Conservation (phyloP, 148 eudicot species). For the Bassia scoparia region DNA sequence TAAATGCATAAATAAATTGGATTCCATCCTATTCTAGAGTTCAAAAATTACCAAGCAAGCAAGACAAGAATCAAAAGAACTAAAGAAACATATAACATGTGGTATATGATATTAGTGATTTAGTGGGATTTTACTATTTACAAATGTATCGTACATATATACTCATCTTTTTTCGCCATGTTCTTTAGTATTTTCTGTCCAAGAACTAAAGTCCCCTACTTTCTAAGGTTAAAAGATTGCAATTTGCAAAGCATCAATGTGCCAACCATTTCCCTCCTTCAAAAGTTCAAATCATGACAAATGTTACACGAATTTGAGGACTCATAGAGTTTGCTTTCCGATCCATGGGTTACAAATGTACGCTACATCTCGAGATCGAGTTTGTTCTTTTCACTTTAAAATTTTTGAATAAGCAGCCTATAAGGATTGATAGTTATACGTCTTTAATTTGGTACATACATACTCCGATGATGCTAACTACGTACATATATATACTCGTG, state of each 20-base stretch:
- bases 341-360: too few relatives aligned
- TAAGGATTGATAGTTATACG: too few relatives aligned
- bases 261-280: background rate
- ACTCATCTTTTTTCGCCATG: background rate
- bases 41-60: background rate
- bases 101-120: background rate
- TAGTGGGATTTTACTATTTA: conserved; percentile 1
- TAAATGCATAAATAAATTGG: too few relatives aligned
- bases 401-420: too few relatives aligned
- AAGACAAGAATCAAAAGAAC: background rate
- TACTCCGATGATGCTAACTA: too few relatives aligned
- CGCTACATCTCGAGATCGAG: too few relatives aligned
- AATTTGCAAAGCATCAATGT: background rate
- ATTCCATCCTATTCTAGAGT: background rate
- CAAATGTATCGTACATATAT: background rate
- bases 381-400: too few relatives aligned
- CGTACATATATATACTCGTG: too few relatives aligned
- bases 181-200: background rate
- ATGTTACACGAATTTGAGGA: background rate
- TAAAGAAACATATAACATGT: background rate
- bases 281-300: background rate
- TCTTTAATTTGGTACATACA: background rate
- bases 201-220: background rate
- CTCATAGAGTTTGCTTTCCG: background rate
- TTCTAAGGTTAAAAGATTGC: background rate